Conservation (phyloP, 208 protist species). For the Leptomonas seymouri region DNA sequence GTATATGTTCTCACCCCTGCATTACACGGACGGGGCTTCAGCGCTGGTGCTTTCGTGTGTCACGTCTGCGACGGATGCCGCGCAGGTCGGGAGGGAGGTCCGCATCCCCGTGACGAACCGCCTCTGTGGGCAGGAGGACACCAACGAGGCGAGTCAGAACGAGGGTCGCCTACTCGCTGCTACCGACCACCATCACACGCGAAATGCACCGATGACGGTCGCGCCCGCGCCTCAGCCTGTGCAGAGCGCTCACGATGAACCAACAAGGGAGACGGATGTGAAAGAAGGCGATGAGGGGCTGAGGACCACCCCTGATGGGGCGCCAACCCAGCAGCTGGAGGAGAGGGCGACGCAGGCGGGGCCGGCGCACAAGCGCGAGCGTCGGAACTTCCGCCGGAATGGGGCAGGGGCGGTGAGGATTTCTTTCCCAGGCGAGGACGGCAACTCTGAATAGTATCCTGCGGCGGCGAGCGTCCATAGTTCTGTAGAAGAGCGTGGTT, state of each 20-base stretch:
- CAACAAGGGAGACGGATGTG: not conserved
- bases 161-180: not conserved
- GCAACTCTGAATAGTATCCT: not conserved
- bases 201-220: not conserved
- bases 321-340: not conserved
- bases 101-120: conserved; percentile 29
- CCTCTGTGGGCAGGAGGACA: conserved; percentile 12
- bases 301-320: not conserved
- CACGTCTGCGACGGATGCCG: conserved; percentile 28
- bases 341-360: not conserved
- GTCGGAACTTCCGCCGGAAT: conserved; percentile 11
- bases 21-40: conserved; percentile 31
- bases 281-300: not conserved
- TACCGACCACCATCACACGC: not conserved
- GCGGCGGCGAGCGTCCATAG: too few species aligned
- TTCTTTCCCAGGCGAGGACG: not conserved
- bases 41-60: conserved; percentile 28
- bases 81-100: conserved; percentile 39
- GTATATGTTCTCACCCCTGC: conserved; percentile 74
- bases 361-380: conserved; percentile 2
- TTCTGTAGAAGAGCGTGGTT: too few species aligned
- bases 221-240: not conserved
- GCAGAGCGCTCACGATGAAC: too few species aligned
- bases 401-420: conserved; percentile 2
- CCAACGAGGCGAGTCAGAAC: not conserved